Evolutionary conservation across 768 basidiomycete species (phyloP).

Genomic region (Tylopilus vinaceipallidus): DNA sequence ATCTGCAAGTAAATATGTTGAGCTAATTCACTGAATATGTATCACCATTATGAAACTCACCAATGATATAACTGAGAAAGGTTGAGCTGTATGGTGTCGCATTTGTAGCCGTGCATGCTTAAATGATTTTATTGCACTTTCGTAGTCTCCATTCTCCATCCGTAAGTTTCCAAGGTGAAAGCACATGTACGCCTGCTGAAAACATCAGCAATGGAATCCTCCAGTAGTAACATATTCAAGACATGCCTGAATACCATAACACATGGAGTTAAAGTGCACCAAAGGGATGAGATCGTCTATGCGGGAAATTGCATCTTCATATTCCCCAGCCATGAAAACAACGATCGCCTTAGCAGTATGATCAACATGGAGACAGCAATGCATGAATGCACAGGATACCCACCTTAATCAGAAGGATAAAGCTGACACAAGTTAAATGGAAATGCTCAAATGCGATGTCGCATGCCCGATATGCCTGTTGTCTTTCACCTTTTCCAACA

Average conservation of each 20-base stretch:
- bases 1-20: background rate
- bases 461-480: background rate
- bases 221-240: background rate
- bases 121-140: background rate
- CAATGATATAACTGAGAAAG: background rate
- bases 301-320: no score
- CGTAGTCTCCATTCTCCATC: background rate
- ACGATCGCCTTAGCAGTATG: no score
- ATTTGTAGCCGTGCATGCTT: background rate
- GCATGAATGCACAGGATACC: background rate
- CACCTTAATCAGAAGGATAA: slow-evolving; percentile 3
- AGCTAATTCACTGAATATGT: background rate
- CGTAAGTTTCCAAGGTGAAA: background rate
- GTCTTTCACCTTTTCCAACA: background rate
- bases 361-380: no score
- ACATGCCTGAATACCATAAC: background rate
- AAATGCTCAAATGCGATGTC: background rate
- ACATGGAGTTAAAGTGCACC: background rate
- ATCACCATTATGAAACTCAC: background rate
- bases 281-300: background rate
- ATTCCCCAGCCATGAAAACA: no score
- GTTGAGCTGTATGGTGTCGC: background rate
- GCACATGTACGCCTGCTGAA: background rate
- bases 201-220: background rate
- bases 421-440: background rate